These are phyloP conservation scores for Martensiomyces pterosporus DNA, from an alignment of 192 early-diverging fungal species.

Conservation along the genomic window DNA sequence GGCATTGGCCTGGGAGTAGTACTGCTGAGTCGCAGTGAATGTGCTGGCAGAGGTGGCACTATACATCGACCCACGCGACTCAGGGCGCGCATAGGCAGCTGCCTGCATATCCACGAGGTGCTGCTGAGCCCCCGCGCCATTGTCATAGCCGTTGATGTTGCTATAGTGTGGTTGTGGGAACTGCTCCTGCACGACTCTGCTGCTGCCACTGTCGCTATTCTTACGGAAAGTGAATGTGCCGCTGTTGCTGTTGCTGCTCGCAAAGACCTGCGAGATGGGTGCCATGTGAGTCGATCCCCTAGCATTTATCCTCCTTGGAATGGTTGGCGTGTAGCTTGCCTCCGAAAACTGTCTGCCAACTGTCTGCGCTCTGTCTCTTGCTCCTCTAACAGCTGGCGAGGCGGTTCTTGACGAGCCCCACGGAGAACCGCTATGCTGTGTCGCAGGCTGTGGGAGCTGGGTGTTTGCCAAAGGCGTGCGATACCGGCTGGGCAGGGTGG, in stretches of 20 bases:
- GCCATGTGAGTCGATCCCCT: background rate
- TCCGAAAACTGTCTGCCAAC: background rate
- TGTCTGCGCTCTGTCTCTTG: too few species aligned
- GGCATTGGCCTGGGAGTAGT: background rate
- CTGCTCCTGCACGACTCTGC: background rate
- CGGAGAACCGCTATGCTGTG: too few species aligned
- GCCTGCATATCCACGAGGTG: background rate
- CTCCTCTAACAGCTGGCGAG: too few species aligned
- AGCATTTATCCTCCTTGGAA: background rate
- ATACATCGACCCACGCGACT: conserved; percentile 12
- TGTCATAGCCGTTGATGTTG: too few species aligned
- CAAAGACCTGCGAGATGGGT: background rate
- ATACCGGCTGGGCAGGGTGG: too few species aligned
- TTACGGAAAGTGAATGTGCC: too few species aligned
- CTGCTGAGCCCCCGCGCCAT: too few species aligned
- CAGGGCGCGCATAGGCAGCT: conserved; percentile 4
- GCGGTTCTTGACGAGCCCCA: too few species aligned
- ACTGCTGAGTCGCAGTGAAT: background rate
- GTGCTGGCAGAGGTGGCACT: conserved; percentile 5
- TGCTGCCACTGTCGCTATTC: too few species aligned
- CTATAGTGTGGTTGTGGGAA: background rate
- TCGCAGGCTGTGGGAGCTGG: too few species aligned
- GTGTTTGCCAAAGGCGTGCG: too few species aligned
- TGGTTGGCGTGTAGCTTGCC: background rate
- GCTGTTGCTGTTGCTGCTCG: too few species aligned